A percentile compares a stretch with the other conserved stretches of the same genome.
phyloP scores from a whole-genome alignment of 164 flowering plant genomes.

The Sedum album region DNA sequence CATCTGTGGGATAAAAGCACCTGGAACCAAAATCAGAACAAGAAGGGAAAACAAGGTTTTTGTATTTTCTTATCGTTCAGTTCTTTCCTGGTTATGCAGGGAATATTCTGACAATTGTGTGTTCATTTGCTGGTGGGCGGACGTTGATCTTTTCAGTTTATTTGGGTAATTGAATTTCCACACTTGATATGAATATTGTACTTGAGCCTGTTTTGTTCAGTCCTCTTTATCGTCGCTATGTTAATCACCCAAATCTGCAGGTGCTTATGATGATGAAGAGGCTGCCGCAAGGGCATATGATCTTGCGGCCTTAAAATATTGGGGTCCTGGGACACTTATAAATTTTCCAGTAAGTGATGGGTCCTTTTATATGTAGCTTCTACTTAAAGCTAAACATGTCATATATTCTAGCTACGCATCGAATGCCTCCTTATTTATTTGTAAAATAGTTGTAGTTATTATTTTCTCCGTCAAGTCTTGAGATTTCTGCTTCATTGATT shows the following conservation, averaged over 20 bases:
- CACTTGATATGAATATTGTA: not conserved
- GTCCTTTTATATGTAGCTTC: not conserved
- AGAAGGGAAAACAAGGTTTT: slow-evolving; percentile 98
- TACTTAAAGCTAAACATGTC: not conserved
- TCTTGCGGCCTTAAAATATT: slow-evolving; percentile 97
- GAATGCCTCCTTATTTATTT: not conserved
- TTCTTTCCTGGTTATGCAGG: not conserved
- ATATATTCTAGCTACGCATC: not conserved
- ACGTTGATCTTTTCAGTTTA: slow-evolving; percentile 46
- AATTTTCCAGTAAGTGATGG: slow-evolving; percentile 83
- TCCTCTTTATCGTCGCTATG: too few relatives aligned
- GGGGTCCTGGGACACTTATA: slow-evolving; percentile 98
- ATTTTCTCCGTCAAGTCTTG: not conserved
- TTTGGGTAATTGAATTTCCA: slow-evolving; percentile 48
- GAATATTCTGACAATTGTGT: not conserved
- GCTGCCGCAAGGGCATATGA: slow-evolving; percentile 99
- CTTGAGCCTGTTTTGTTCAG: not conserved
- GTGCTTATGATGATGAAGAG: slow-evolving; percentile 99
- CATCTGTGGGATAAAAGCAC: slow-evolving; percentile 99
- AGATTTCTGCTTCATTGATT: not conserved
- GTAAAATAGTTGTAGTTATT: not conserved
- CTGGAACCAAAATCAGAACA: slow-evolving; percentile 98
- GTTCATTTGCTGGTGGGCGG: slow-evolving; percentile 5
- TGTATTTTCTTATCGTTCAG: not conserved
- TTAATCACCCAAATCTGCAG: slow-evolving; percentile 23